phyloP scores from a whole-genome alignment of 108 stramenopile species.

The Skeletonema potamos region DNA sequence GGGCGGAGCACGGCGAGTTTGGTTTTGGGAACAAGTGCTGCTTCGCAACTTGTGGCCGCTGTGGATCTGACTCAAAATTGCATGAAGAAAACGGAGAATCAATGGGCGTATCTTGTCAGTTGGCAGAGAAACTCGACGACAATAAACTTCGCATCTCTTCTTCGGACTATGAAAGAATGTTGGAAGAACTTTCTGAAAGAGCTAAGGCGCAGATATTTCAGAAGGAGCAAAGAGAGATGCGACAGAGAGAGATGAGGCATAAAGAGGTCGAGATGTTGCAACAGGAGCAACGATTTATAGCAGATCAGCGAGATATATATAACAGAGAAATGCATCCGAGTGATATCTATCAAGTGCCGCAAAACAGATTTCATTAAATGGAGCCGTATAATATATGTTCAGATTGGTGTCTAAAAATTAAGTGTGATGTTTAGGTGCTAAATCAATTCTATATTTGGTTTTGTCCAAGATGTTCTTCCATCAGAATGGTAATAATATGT shows the following conservation, averaged over 20 bases:
- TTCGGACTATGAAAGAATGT: conserved; percentile 53
- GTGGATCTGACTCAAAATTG: conserved; percentile 56
- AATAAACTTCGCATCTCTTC: conserved; percentile 29
- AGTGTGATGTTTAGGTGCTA: neutral
- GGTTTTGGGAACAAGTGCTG: conserved; percentile 85
- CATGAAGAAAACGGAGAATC: conserved; percentile 41
- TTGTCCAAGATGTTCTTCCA: conserved; percentile 73
- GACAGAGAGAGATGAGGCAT: neutral
- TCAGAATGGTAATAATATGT: conserved; percentile 68
- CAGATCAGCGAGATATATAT: neutral
- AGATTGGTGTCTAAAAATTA: neutral
- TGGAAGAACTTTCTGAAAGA: conserved; percentile 65
- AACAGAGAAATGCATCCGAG: neutral
- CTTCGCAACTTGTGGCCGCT: conserved; percentile 71
- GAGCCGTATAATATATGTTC: neutral
- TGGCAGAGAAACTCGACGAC: conserved; percentile 66
- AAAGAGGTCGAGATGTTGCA: neutral
- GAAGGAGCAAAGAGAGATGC: neutral
- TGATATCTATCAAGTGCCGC: neutral
- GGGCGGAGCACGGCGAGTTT: conserved; percentile 82
- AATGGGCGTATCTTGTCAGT: conserved; percentile 72
- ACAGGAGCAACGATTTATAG: neutral
- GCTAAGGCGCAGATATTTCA: conserved; percentile 35
- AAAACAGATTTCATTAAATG: neutral
- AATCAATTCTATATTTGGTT: conserved; percentile 24